Evolutionary conservation across 768 basidiomycete genomes (phyloP), one percentile per base, ranked within the genome.

Genomic region (Chiua virens): DNA sequence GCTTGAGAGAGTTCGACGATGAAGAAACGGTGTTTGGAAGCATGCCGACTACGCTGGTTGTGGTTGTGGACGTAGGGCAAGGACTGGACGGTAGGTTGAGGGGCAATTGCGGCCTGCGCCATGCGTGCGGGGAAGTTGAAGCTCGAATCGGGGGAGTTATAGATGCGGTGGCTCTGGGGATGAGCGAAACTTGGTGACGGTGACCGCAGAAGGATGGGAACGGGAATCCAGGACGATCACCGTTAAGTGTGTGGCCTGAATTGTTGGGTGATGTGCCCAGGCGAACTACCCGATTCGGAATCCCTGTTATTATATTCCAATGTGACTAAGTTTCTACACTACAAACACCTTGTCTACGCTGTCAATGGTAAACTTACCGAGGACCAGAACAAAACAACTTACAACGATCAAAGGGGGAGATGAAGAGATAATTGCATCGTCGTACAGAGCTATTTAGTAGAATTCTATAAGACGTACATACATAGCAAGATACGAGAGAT

Each of bases 1-100:
- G 87, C 92, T 63, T 91, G 88, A 13, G 92, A 93, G 61, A 96
- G 85, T 65, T 93, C 90, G 23, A 76, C 73, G 58, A 82, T 75
- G 77, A 91, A 69, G 57, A 69, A 89, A 50, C 82, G 82, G 63
- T 86, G 82, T 61, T 80, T 73, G 9, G 76, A 75, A 44, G 62
- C 59, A 51, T 73, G 71, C 49, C 64, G 61, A 35, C 47, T 55
- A 51, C 69, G 71, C 36, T 72, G 69, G 42, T 53, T 56, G 76
- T 66, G 75, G 66, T 53, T 65, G 63, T 63, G 53, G 41, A 53
- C 49, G 47, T 63, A 68, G 56, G 62, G 52, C 27, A 65, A 45
- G 4, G 63, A 53, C n/a, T 71, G 67, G 39, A 54, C 43, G 21
- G 10, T 46, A 17, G 62, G 47, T 22, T 56, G 51, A 45, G 49